phyloP scores from a whole-genome alignment of 768 basidiomycete species.

The Clitopilus hobsonii region DNA sequence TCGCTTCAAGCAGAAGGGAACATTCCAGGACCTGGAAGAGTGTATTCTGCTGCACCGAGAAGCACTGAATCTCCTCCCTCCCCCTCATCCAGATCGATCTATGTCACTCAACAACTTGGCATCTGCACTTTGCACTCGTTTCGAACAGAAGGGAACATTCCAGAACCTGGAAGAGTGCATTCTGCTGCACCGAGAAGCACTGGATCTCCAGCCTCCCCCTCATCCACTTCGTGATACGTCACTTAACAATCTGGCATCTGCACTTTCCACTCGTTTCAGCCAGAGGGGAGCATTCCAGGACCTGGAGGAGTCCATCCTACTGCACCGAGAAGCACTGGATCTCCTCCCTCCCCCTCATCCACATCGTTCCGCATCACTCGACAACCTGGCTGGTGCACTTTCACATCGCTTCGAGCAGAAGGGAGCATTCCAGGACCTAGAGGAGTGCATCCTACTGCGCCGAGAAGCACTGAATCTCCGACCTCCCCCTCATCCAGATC shows the following conservation, averaged over 20 bases:
- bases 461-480: not conserved
- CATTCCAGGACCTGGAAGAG: not conserved
- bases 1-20: not conserved
- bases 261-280: slow-evolving; percentile 8
- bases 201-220: slow-evolving; percentile 3
- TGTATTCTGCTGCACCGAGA: not conserved
- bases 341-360: slow-evolving; percentile 10
- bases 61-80: not conserved
- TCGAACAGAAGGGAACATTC: not conserved
- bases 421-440: slow-evolving; percentile 5
- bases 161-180: not conserved
- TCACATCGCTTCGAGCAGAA: slow-evolving; percentile 1
- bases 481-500: not conserved
- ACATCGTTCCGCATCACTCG: slow-evolving; percentile 7
- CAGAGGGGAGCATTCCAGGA: slow-evolving; percentile 6
- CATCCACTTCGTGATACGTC: slow-evolving; percentile 7
- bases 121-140: not conserved
- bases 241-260: slow-evolving; percentile 9
- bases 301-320: slow-evolving; percentile 5
- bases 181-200: not conserved
- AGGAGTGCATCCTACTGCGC: slow-evolving; percentile 14
- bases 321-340: slow-evolving; percentile 6
- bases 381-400: slow-evolving; percentile 12
- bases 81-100: not conserved
- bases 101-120: not conserved